A percentile compares a stretch with the other conserved stretches of the same genome.
phyloP scores from a whole-genome alignment of 768 basidiomycete species.

The Amanita rimosa region DNA sequence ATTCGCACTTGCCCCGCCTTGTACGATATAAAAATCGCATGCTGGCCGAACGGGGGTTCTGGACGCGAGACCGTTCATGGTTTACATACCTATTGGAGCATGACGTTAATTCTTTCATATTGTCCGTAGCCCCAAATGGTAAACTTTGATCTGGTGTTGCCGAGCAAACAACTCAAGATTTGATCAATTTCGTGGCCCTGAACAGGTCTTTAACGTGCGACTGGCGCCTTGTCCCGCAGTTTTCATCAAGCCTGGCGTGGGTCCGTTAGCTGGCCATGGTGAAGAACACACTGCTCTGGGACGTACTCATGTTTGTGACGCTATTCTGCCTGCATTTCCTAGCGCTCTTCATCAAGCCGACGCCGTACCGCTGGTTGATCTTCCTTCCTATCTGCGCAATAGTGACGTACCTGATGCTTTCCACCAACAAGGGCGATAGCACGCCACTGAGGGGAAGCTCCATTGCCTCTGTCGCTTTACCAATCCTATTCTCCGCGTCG shows the following conservation, averaged over 20 bases:
- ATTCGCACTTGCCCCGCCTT: background rate
- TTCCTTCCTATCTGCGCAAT: constrained; percentile 6
- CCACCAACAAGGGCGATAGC: constrained; percentile 1
- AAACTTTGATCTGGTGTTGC: constrained; percentile 5
- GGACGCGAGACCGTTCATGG: background rate
- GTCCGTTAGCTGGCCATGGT: background rate
- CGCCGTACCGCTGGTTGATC: constrained; percentile 5
- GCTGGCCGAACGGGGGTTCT: background rate
- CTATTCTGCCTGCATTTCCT: constrained; percentile 5
- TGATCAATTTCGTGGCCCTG: constrained; percentile 6
- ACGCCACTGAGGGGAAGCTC: constrained; percentile 4
- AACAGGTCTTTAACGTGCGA: constrained; percentile 7
- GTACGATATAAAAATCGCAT: constrained; percentile 1
- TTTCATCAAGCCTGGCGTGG: constrained; percentile 2
- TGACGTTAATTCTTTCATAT: constrained; percentile 4
- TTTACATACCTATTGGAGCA: background rate
- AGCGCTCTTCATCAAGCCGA: constrained; percentile 7
- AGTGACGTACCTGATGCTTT: constrained; percentile 6
- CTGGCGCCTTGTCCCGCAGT: background rate
- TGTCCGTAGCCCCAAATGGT: constrained; percentile 1
- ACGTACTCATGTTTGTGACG: background rate
- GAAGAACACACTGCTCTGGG: background rate
- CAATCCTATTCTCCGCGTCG: constrained; percentile 6
- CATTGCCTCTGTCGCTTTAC: constrained; percentile 4
- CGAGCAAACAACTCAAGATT: constrained; percentile 4